These are phyloP conservation scores for Tricholoma terreum DNA, from an alignment of 768 basidiomycete genomes.

Conservation along the genomic window DNA sequence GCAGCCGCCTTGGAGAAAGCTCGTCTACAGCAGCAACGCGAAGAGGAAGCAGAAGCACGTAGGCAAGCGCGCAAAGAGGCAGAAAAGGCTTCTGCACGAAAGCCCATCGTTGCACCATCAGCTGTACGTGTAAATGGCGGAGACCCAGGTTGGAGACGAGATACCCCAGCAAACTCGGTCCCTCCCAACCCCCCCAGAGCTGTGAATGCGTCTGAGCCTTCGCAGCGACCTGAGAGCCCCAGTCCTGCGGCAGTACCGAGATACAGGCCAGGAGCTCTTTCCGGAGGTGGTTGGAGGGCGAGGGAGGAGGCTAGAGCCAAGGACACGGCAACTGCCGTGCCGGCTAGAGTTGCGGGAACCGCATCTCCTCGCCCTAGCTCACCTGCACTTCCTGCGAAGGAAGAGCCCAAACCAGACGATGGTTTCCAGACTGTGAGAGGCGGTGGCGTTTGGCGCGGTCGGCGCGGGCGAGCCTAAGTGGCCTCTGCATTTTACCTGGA, in stretches of 20 bases:
- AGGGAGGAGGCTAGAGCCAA: conserved; percentile 44
- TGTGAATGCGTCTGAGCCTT: conserved; percentile 29
- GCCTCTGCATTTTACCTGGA: not conserved
- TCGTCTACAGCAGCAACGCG: conserved; percentile 58
- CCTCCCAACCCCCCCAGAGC: conserved; percentile 27
- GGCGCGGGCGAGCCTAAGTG: conserved; percentile 18
- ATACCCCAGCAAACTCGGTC: conserved; percentile 23
- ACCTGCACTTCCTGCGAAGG: conserved; percentile 33
- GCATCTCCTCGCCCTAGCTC: conserved; percentile 33
- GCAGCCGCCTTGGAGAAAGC: conserved; percentile 52
- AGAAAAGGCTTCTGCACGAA: conserved; percentile 32
- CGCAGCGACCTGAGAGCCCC: conserved; percentile 56
- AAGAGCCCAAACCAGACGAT: conserved; percentile 55
- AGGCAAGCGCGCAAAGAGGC: conserved; percentile 33
- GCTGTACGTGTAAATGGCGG: conserved; percentile 26
- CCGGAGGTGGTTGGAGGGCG: conserved; percentile 50
- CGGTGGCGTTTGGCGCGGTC: conserved; percentile 30
- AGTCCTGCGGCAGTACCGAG: conserved; percentile 40
- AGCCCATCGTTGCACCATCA: conserved; percentile 23
- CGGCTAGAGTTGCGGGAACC: conserved; percentile 18
- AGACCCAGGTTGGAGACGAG: conserved; percentile 31
- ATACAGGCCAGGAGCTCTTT: conserved; percentile 41
- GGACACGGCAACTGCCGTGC: not conserved
- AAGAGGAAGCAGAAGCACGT: conserved; percentile 66
- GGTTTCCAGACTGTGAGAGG: conserved; percentile 64